Base-by-base conservation (phyloP, 352 stramenopile species). In the Phytophthora pinifolia region DNA sequence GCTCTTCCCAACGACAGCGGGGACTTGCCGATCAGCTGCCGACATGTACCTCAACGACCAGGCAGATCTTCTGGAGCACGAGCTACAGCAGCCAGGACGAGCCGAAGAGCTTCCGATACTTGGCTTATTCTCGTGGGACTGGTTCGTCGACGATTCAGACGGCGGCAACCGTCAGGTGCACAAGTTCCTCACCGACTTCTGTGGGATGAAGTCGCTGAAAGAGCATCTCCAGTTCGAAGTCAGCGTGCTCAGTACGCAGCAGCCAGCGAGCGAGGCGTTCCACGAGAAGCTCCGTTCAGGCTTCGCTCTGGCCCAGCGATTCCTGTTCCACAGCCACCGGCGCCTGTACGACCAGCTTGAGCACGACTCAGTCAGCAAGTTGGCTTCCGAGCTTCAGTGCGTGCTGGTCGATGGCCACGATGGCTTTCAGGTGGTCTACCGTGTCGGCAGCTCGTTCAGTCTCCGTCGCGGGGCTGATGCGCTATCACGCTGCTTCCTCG, bases 41-140 rank as follows among this genome's bases (percentile, higher is more conserved):
- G 65, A 86, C 12, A 33, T 89, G 45, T 89, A 81, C 41, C 25
- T 91, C 9, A 89, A 92, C 43, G 80, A 92, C 42, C 80, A 90
- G 61, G 42, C 34, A 12, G 72, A 83, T 17, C 53, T 90, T 20
- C 47, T 46, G 1, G 59, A 69, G 4, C 36, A 59, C 42, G 72
- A 70, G 6, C 46, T 87, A 3, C 50, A 62, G 18, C 36, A 59
- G 17, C 0, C 38, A 36, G 42, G 34, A 58, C 38, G 51, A 41
- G 15, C 9, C 54, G 54, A 61, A 10, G 30, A 62, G 37, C 14
- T 91, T 0, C 45, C 47, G 14, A 33, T 88, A n/a, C 56, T 89
- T 46, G 60, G 66, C n/a, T 54, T 92, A 4, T 92, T 82, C 46
- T 44, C 66, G 0, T 86, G 59, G 67, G 59, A 59, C 13, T 78